Evolutionary conservation across 2,329 filamentous ascomycete genomes (phyloP), one percentile per base, ranked within the genome.

Genomic region (Sclerotinia borealis): DNA sequence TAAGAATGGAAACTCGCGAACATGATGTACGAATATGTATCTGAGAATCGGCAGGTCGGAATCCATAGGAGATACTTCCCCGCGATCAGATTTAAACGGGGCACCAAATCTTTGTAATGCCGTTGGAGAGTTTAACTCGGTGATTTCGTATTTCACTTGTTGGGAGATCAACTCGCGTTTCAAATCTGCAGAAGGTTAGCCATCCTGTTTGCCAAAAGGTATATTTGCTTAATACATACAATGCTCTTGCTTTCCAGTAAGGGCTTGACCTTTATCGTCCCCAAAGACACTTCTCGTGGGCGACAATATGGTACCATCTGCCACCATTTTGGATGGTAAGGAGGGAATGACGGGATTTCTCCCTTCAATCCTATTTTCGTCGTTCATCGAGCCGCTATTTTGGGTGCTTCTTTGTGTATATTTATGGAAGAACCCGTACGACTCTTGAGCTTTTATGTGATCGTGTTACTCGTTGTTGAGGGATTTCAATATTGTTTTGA

Each of bases 171-270:
- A 88, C 76, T 99, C 95, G 73, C 95, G 88, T 79, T 99, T 99
- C 70, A 99, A 87, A 75, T 99, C 92, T 96, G 73, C 19, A 37
- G 36, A 54, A 41, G 5, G 22, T 59, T 55, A 58, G 59, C 45
- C 25, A 63, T 54, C 6, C 13, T 36, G 27, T 61, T n/a, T 45
- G 63, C 58, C 8, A n/a, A 27, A 37, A 34, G 41, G 11, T 3
- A 64, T 37, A 37, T 15, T 61, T 66, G n/a, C 74, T 66, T 64
- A 45, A 39, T 48, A 77, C 88, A 72, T 76, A 96, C 92, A 99
- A 76, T 99, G 95, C 76, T 99, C 95, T 82, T 99, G 93, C 79
- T 97, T 98, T 69, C 95, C 95, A 0, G 93, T 96, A 74, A 99
- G 79, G 7, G 58, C 66, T 48, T 68, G 67, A n/a, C 68, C 67